Conservation (phyloP, 225 moss, liverwort and hornwort genomes). For the Ulota crispa region DNA sequence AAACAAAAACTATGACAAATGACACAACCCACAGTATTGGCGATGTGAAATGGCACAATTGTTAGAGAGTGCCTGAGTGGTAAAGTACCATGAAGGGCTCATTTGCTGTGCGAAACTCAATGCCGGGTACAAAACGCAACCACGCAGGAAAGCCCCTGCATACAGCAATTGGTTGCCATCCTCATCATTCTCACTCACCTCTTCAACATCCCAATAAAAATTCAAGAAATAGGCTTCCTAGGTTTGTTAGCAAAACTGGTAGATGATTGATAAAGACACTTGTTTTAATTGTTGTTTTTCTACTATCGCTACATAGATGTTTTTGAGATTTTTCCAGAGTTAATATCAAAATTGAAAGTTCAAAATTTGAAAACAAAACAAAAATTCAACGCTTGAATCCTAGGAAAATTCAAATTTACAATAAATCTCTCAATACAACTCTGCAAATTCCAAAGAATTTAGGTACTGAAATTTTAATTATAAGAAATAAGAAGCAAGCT, state of each 20-base stretch:
- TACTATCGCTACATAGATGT: too few relatives aligned
- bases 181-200: neutral
- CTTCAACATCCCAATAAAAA: neutral
- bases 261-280: too few relatives aligned
- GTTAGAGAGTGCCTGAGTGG: neutral
- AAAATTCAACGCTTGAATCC: too few relatives aligned
- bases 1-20: neutral
- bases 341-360: too few relatives aligned
- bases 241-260: neutral
- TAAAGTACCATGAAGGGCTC: conserved; percentile 67
- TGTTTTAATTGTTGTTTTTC: too few relatives aligned
- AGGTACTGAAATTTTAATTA: too few relatives aligned
- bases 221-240: neutral
- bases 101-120: conserved; percentile 83
- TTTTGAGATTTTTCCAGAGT: too few relatives aligned
- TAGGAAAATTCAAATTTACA: too few relatives aligned
- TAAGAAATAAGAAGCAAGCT: too few relatives aligned
- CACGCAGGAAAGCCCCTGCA: conserved; percentile 57
- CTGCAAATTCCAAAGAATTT: too few relatives aligned
- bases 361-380: too few relatives aligned
- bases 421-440: too few relatives aligned
- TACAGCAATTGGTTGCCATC: neutral
- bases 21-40: neutral
- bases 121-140: conserved; percentile 72
- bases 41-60: neutral